These are phyloP conservation scores for Lachancea sp. DNA, from an alignment of 805 yeast species.

Conservation along the genomic window DNA sequence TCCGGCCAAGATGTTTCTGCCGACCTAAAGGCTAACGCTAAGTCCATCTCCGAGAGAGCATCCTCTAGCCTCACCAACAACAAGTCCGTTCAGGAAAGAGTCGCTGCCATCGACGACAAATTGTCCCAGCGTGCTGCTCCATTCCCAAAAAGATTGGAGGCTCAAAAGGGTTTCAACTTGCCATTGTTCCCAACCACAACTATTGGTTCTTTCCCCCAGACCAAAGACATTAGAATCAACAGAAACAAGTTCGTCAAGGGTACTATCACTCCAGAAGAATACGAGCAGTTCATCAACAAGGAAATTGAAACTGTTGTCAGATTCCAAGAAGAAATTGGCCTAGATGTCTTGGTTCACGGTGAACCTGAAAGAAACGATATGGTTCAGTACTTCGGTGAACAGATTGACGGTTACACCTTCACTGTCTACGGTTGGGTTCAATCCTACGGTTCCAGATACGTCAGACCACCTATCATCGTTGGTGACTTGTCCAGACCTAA, in stretches of 20 bases:
- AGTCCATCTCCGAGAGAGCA: conserved; percentile 77
- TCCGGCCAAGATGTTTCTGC: conserved; percentile 75
- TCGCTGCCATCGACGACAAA: conserved; percentile 67
- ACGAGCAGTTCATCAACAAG: conserved; percentile 92
- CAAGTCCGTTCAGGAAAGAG: conserved; percentile 82
- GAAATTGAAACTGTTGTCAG: conserved; percentile 93
- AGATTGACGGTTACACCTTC: conserved; percentile 96
- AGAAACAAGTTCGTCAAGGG: conserved; percentile 99
- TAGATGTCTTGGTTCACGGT: conserved; percentile 98
- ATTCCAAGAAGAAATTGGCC: conserved; percentile 99
- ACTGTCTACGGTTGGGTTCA: conserved; percentile 99
- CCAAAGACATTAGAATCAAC: conserved; percentile 97
- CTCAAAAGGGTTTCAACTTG: conserved; percentile 81
- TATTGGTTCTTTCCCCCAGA: conserved; percentile 99
- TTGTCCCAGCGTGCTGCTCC: conserved; percentile 79
- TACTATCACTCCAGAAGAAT: conserved; percentile 87
- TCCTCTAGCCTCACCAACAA: conserved; percentile 87
- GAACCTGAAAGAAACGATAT: conserved; percentile 99
- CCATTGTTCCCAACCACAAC: conserved; percentile 99
- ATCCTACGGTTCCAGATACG: conserved; percentile 99
- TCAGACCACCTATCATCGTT: conserved; percentile 98
- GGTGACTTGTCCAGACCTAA: conserved; percentile 99
- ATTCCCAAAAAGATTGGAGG: conserved; percentile 80
- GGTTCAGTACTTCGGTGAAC: conserved; percentile 99
- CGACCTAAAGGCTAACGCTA: conserved; percentile 78